Percentiles rank a stretch among this genome's conserved stretches.
Evolutionary conservation across 169 alveolate species (phyloP).

Genomic region (Miamiensis avidus): DNA sequence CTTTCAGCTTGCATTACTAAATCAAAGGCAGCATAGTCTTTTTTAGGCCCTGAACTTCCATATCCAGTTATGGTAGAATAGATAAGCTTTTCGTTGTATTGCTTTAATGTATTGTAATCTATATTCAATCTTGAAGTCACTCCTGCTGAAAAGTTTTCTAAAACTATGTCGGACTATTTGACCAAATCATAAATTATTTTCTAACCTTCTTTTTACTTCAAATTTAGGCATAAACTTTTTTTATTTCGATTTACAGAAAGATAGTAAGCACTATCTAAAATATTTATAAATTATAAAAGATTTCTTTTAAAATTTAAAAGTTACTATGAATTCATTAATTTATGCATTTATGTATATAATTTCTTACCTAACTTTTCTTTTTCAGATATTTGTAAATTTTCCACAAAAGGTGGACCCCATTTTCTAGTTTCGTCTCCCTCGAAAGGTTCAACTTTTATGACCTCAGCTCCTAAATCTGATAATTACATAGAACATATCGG

Average conservation of each 20-base stretch:
- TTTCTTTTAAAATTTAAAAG: background rate
- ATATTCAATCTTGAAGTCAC: constrained; percentile 39
- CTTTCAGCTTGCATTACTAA: constrained; percentile 63
- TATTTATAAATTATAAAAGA: background rate
- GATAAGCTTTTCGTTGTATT: constrained; percentile 44
- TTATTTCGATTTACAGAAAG: constrained; percentile 64
- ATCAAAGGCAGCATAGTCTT: constrained; percentile 67
- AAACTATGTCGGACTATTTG: constrained; percentile 45
- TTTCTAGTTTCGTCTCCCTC: constrained; percentile 73
- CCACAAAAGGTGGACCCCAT: constrained; percentile 78
- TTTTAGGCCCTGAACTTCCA: constrained; percentile 42
- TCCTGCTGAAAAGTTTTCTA: constrained; percentile 52
- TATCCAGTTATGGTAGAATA: constrained; percentile 72
- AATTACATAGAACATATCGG: constrained; percentile 56
- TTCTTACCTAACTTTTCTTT: background rate
- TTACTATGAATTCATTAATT: background rate
- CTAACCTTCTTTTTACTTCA: constrained; percentile 52
- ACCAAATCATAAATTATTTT: constrained; percentile 49
- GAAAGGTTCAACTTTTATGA: constrained; percentile 64
- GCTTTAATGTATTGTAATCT: constrained; percentile 50
- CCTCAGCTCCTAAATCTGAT: constrained; percentile 66
- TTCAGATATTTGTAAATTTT: background rate
- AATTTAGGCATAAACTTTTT: constrained; percentile 59
- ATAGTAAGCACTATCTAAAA: constrained; percentile 44
- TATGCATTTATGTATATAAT: no score